phyloP scores from a whole-genome alignment of 805 yeast genomes.

The Candida qinlingensis region DNA sequence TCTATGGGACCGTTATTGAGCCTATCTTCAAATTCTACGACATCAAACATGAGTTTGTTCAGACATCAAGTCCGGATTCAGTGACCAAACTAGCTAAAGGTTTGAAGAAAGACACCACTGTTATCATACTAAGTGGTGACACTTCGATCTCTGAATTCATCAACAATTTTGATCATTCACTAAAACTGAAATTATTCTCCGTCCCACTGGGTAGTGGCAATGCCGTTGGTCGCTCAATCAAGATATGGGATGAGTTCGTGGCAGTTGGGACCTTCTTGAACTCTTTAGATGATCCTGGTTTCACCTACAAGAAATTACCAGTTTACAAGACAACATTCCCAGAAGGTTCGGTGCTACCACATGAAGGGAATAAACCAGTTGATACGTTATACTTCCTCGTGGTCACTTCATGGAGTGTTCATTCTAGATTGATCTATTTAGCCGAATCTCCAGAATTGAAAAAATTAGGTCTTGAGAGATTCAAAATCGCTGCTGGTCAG shows the following conservation, averaged over 20 bases:
- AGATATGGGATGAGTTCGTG: slow-evolving; percentile 29
- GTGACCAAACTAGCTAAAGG: slow-evolving; percentile 35
- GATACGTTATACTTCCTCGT: slow-evolving; percentile 37
- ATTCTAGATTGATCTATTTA: slow-evolving; percentile 78
- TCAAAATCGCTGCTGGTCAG: slow-evolving; percentile 58
- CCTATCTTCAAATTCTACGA: slow-evolving; percentile 41
- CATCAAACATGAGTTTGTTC: slow-evolving; percentile 35
- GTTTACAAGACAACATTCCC: slow-evolving; percentile 30
- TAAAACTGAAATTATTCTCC: slow-evolving; percentile 21
- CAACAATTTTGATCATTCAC: slow-evolving; percentile 34
- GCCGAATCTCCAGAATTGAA: slow-evolving; percentile 68
- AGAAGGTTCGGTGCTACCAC: slow-evolving; percentile 11
- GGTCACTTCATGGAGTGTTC: slow-evolving; percentile 81
- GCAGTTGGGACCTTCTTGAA: slow-evolving; percentile 34
- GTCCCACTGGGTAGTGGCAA: slow-evolving; percentile 88
- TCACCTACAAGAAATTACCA: slow-evolving; percentile 22
- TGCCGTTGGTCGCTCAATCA: slow-evolving; percentile 64
- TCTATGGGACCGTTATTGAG: slow-evolving; percentile 37
- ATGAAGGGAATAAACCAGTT: neutral
- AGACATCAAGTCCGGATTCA: slow-evolving; percentile 36
- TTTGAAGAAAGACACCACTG: slow-evolving; percentile 30
- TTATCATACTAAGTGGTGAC: slow-evolving; percentile 77
- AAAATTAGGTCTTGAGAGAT: slow-evolving; percentile 58
- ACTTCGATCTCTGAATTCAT: slow-evolving; percentile 76
- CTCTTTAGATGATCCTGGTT: slow-evolving; percentile 6